Conservation (phyloP, 352 stramenopile genomes). For the Phytophthora sp. region DNA sequence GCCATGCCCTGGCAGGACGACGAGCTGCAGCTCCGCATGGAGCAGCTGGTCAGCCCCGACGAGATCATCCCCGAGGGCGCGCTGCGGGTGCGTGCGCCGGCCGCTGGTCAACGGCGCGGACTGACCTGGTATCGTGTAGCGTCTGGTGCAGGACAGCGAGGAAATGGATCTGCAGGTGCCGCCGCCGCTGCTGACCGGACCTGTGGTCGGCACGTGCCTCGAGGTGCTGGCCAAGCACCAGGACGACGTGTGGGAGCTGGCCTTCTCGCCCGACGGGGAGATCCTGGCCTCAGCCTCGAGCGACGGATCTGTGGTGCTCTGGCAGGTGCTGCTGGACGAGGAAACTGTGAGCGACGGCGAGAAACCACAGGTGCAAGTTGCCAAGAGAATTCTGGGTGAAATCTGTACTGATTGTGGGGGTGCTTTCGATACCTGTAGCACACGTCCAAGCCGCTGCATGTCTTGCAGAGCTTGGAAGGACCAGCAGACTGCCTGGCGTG, state of each 20-base stretch:
- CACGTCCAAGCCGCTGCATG: slow-evolving; percentile 37
- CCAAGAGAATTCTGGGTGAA: not conserved
- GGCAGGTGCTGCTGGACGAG: slow-evolving; percentile 45
- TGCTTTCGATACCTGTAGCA: slow-evolving; percentile 6
- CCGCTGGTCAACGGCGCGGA: not conserved
- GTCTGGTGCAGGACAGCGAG: slow-evolving; percentile 38
- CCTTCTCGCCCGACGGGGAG: slow-evolving; percentile 81
- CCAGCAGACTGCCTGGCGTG: slow-evolving; percentile 65
- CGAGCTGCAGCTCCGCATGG: slow-evolving; percentile 52
- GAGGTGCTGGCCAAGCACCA: slow-evolving; percentile 54
- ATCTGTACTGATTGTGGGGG: not conserved
- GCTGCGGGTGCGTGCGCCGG: slow-evolving; percentile 46
- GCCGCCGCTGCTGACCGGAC: slow-evolving; percentile 7
- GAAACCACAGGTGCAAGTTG: slow-evolving; percentile 17
- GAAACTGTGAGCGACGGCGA: not conserved
- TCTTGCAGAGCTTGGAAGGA: slow-evolving; percentile 54
- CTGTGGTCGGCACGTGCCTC: slow-evolving; percentile 43
- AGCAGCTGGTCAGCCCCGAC: slow-evolving; percentile 64
- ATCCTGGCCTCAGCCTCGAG: slow-evolving; percentile 81
- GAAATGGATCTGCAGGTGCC: slow-evolving; percentile 29
- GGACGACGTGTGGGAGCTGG: slow-evolving; percentile 66
- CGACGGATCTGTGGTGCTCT: slow-evolving; percentile 82
- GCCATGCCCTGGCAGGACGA: slow-evolving; percentile 50
- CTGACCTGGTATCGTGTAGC: slow-evolving; percentile 33
- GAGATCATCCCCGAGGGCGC: slow-evolving; percentile 71